Conservation (phyloP, 2,329 filamentous ascomycete species). For the Penicillium sp. region DNA sequence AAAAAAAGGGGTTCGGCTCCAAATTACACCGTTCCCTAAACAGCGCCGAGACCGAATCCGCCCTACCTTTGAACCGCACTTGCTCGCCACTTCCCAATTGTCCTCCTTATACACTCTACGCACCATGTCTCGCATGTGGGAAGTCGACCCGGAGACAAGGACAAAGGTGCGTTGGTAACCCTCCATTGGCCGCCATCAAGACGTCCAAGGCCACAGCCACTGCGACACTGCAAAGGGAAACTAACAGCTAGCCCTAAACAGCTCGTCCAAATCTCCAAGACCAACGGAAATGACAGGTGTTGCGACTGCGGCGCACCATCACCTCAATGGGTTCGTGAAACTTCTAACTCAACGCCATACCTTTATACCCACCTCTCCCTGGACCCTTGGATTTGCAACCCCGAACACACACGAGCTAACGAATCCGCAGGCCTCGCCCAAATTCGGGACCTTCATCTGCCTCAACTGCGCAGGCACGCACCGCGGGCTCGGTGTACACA, state of each 20-base stretch:
- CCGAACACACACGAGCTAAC: conserved; percentile 1
- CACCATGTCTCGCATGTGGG: conserved; percentile 79
- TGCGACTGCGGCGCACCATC: conserved; percentile 94
- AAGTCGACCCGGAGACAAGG: conserved; percentile 95
- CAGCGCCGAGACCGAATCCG: conserved; percentile 4
- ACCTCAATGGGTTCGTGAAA: conserved; percentile 81
- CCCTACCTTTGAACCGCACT: not conserved
- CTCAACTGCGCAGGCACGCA: conserved; percentile 93
- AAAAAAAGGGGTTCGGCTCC: conserved; percentile 11
- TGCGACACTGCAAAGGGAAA: not conserved
- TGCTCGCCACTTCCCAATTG: conserved; percentile 7
- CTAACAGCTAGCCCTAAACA: conserved; percentile 39
- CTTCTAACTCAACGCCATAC: conserved; percentile 6
- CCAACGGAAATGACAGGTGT: conserved; percentile 82
- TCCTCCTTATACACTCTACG: conserved; percentile 7
- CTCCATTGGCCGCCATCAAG: not conserved
- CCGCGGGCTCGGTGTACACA: conserved; percentile 91
- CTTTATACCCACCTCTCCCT: no score
- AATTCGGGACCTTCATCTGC: conserved; percentile 98
- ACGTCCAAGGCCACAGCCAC: not conserved
- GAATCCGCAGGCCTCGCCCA: conserved; percentile 67
- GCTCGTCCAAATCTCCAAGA: conserved; percentile 89
- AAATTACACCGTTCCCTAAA: conserved; percentile 5
- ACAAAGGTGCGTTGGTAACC: conserved; percentile 66
- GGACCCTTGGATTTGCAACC: not conserved